Evolutionary conservation across 345 rosid genomes (phyloP).

Genomic region (Citrus inodora): DNA sequence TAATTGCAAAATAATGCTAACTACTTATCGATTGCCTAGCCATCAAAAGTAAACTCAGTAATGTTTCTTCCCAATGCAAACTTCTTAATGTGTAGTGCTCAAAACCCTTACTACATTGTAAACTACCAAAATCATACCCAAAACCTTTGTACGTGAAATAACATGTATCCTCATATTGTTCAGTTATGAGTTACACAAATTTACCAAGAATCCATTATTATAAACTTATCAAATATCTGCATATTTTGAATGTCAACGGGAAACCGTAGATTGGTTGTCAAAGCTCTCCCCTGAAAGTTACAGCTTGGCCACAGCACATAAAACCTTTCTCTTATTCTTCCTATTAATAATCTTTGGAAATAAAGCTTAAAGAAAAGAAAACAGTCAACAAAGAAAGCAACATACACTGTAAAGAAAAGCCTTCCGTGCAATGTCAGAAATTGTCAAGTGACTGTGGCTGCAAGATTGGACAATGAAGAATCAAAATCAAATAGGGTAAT

Average conservation of each 20-base stretch:
- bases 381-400: conserved; percentile 15
- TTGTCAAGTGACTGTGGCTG: conserved; percentile 82
- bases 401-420: conserved; percentile 97
- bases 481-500: neutral
- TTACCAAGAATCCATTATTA: neutral
- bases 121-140: neutral
- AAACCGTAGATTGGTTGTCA: neutral
- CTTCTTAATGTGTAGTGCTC: neutral
- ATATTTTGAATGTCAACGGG: neutral
- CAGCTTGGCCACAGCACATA: neutral
- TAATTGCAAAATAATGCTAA: neutral
- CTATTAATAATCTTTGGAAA: neutral
- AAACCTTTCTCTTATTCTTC: neutral
- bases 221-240: neutral
- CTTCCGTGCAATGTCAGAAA: conserved; percentile 93
- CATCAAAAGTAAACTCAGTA: neutral
- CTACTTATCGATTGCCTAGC: neutral
- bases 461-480: conserved; percentile 26
- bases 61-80: neutral
- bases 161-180: neutral
- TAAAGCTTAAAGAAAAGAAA: neutral
- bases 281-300: neutral
- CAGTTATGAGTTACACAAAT: neutral
- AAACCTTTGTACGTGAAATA: neutral
- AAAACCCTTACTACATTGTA: neutral